A percentile compares a stretch with the other conserved stretches of the same genome.
These are phyloP conservation scores for Ustilago shanxiensis DNA, from an alignment of 1,284 basidiomycete species.

Conservation along the genomic window DNA sequence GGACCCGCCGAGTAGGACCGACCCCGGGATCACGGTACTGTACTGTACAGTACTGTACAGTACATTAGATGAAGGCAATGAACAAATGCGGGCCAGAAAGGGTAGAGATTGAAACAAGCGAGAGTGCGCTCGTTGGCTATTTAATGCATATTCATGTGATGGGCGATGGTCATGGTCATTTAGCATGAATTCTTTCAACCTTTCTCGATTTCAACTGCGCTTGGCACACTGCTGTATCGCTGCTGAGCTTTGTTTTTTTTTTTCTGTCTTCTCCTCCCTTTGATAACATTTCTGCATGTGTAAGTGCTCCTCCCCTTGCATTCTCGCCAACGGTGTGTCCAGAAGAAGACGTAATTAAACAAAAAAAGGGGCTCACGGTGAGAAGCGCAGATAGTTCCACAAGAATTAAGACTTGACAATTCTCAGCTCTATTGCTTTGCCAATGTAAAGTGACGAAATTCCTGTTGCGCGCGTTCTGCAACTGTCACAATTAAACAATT, in stretches of 20 bases:
- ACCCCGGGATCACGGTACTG: too few relatives aligned
- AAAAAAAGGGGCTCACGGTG: not conserved
- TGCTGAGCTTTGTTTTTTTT: constrained; percentile 4
- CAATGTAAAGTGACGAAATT: not conserved
- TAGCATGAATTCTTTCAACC: not conserved
- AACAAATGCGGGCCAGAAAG: too few relatives aligned
- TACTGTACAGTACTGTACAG: too few relatives aligned
- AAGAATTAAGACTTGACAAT: too few relatives aligned
- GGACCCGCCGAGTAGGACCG: too few relatives aligned
- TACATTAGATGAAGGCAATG: too few relatives aligned
- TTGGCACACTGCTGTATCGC: not conserved
- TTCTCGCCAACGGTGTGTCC: constrained; percentile 6
- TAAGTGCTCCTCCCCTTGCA: not conserved
- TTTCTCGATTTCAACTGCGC: not conserved
- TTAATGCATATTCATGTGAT: constrained; percentile 17
- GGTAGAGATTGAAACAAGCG: not conserved
- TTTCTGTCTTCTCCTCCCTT: too few relatives aligned
- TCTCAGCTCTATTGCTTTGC: not conserved
- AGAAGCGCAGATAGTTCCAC: too few relatives aligned
- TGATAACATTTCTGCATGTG: not conserved
- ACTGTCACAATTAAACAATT: not conserved
- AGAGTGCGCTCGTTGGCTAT: too few relatives aligned
- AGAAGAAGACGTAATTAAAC: too few relatives aligned
- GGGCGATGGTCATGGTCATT: constrained; percentile 19
- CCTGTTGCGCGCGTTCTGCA: not conserved